Conservation (phyloP, 2,329 filamentous ascomycete species). For the Myrmaecium sp. region DNA sequence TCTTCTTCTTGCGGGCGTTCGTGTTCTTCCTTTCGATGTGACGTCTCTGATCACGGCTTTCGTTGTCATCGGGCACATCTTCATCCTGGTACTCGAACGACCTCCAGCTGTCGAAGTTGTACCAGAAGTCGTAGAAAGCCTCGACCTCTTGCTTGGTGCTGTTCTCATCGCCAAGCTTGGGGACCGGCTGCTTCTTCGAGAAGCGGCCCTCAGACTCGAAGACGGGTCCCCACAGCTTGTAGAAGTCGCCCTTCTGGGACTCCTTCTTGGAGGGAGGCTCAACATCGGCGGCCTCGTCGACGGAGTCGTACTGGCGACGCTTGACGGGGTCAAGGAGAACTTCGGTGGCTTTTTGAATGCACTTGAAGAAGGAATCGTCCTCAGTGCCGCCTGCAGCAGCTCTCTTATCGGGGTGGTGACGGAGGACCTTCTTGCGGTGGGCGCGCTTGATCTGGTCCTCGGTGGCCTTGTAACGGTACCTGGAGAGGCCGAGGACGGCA, state of each 20-base stretch:
- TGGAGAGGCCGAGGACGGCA: constrained; percentile 81
- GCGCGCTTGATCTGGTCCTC: constrained; percentile 98
- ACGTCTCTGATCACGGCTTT: constrained; percentile 97
- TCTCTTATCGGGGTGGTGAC: constrained; percentile 98
- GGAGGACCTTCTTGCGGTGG: constrained; percentile 98
- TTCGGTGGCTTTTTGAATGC: constrained; percentile 96
- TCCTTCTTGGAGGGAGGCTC: constrained; percentile 90
- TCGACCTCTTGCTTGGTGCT: constrained; percentile 81
- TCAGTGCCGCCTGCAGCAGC: constrained; percentile 74
- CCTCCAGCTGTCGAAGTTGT: constrained; percentile 97
- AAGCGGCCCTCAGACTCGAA: constrained; percentile 90
- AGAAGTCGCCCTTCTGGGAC: constrained; percentile 71
- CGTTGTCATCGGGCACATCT: constrained; percentile 96
- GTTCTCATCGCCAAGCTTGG: constrained; percentile 68
- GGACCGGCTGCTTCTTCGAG: constrained; percentile 80
- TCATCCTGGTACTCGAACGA: constrained; percentile 97
- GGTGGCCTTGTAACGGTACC: constrained; percentile 81
- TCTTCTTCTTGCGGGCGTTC: constrained; percentile 97
- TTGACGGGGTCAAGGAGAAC: constrained; percentile 81
- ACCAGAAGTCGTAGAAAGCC: constrained; percentile 98
- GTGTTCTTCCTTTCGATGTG: constrained; percentile 97
- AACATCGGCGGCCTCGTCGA: constrained; percentile 84
- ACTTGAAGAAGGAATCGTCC: constrained; percentile 99
- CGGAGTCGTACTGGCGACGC: constrained; percentile 89
- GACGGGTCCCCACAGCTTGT: constrained; percentile 81